Conservation (phyloP, 371 early-diverging fungal species). For the Umbelopsis sp. region DNA sequence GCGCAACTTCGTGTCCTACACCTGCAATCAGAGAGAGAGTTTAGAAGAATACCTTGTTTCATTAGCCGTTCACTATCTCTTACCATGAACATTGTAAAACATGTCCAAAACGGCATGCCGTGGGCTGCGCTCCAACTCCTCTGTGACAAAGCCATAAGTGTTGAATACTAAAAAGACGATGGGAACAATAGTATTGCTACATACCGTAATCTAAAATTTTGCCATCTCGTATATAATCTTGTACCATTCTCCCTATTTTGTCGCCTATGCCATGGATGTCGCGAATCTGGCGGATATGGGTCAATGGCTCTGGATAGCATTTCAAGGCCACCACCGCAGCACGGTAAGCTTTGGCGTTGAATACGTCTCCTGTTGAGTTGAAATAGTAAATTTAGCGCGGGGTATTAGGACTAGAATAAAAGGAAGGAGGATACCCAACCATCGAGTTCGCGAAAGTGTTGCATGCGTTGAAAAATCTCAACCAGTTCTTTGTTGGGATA, state of each 20-base stretch:
- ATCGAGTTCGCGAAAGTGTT: constrained; percentile 26
- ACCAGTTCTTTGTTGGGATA: constrained; percentile 24
- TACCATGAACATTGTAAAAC: constrained; percentile 30
- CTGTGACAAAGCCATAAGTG: background rate
- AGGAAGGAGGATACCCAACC: no score
- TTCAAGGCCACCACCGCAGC: constrained; percentile 24
- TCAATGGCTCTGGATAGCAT: constrained; percentile 23
- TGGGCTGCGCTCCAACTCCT: constrained; percentile 18
- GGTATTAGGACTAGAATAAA: no score
- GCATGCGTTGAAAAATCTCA: constrained; percentile 24
- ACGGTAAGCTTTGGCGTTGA: constrained; percentile 25
- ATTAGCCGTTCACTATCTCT: background rate
- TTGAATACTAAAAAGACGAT: background rate
- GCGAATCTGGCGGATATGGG: constrained; percentile 13
- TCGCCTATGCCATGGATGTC: constrained; percentile 25
- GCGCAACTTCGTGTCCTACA: constrained; percentile 24
- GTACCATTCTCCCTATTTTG: constrained; percentile 30
- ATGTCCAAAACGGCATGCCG: constrained; percentile 21
- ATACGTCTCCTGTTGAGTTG: constrained; percentile 19
- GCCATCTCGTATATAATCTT: constrained; percentile 22
- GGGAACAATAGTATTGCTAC: background rate
- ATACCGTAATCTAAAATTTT: constrained; percentile 25
- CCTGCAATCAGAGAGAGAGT: constrained; percentile 6
- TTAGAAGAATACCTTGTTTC: background rate
- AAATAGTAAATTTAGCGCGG: no score